Conservation (phyloP, 371 early-diverging fungal genomes). For the Actinomucor elegans region DNA sequence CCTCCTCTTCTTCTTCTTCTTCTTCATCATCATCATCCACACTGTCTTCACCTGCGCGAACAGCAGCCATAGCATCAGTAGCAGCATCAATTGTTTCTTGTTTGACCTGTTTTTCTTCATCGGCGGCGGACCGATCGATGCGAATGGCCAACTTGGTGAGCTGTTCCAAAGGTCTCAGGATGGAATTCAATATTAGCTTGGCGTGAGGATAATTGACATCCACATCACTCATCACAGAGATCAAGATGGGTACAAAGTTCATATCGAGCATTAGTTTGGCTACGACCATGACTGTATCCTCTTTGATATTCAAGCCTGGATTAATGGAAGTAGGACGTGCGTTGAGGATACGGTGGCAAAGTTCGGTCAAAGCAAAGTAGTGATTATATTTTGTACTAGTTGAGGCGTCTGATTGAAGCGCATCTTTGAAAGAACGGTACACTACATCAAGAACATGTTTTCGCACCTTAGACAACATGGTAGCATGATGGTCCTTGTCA, state of each 20-base stretch:
- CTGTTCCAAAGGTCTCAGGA: slow-evolving; percentile 85
- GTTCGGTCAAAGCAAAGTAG: slow-evolving; percentile 70
- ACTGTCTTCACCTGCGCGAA: not conserved
- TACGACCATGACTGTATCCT: slow-evolving; percentile 52
- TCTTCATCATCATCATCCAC: not conserved
- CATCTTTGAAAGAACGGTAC: slow-evolving; percentile 58
- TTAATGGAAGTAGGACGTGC: slow-evolving; percentile 38
- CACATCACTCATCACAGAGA: slow-evolving; percentile 76
- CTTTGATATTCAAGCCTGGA: slow-evolving; percentile 18
- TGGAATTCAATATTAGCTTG: slow-evolving; percentile 66
- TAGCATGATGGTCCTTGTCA: slow-evolving; percentile 12
- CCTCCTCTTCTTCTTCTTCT: slow-evolving; percentile 6
- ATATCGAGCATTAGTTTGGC: slow-evolving; percentile 89
- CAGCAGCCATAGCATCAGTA: not conserved
- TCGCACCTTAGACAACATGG: slow-evolving; percentile 55
- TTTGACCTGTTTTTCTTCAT: not conserved
- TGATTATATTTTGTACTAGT: slow-evolving; percentile 65
- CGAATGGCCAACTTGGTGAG: slow-evolving; percentile 65
- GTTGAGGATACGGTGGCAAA: slow-evolving; percentile 70
- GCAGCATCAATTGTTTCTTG: not conserved
- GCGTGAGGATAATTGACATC: slow-evolving; percentile 88
- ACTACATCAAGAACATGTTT: slow-evolving; percentile 67
- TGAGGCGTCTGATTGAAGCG: slow-evolving; percentile 46
- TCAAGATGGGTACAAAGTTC: slow-evolving; percentile 75
- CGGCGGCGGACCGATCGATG: not conserved